phyloP scores from a whole-genome alignment of 768 basidiomycete genomes.

The Calocera cornea region DNA sequence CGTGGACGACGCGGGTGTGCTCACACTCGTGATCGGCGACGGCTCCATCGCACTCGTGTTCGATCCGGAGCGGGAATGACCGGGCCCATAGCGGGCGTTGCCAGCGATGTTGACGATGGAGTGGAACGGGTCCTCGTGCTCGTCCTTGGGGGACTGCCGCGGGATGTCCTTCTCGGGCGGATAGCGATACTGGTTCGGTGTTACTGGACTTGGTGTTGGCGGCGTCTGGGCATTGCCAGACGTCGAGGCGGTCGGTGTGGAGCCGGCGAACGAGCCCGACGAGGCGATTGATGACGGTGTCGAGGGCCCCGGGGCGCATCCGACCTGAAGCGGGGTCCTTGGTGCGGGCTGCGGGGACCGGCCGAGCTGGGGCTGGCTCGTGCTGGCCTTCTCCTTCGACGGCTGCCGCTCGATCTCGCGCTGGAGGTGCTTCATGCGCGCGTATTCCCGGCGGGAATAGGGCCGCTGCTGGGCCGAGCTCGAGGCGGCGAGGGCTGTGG shows the following conservation, averaged over 20 bases:
- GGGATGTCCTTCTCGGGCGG: not conserved
- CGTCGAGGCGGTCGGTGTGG: not conserved
- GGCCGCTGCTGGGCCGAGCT: not conserved
- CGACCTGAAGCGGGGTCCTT: not conserved
- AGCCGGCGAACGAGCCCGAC: not conserved
- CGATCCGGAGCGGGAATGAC: not conserved
- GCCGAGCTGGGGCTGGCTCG: not conserved
- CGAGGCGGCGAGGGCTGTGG: not conserved
- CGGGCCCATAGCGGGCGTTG: not conserved
- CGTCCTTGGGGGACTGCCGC: not conserved
- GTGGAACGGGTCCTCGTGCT: not conserved
- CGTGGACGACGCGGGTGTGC: not conserved
- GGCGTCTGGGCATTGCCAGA: not conserved
- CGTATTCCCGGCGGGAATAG: not conserved
- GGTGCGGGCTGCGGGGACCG: not conserved
- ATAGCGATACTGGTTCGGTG: not conserved
- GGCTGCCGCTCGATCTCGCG: not conserved
- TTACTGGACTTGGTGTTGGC: not conserved
- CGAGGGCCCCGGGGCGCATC: not conserved
- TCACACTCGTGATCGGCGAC: not conserved
- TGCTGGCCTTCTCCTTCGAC: not conserved
- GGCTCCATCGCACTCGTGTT: not conserved
- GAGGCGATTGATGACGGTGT: not conserved
- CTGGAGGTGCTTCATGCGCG: not conserved
- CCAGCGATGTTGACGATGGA: not conserved